Conservation (phyloP, 768 basidiomycete genomes). For the Hygrophorus pudorinus region DNA sequence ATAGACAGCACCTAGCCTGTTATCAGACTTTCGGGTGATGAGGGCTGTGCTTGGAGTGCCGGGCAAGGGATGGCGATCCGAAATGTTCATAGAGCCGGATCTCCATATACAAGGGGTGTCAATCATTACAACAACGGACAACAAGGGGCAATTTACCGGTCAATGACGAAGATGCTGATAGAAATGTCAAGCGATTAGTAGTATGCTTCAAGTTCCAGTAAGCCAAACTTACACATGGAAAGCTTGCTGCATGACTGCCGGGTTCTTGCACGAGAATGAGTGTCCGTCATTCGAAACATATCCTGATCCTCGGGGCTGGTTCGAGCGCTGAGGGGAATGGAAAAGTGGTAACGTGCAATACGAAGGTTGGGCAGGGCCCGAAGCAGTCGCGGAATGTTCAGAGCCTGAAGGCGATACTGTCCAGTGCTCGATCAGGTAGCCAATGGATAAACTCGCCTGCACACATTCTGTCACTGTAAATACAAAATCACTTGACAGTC, state of each 20-base stretch:
- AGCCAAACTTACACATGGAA: constrained; percentile 45
- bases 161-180: constrained; percentile 34
- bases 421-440: not conserved
- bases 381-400: constrained; percentile 34
- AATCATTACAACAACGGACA: not conserved
- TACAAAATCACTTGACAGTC: not conserved
- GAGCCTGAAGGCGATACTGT: constrained; percentile 24
- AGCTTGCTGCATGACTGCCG: constrained; percentile 38
- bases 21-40: constrained; percentile 28
- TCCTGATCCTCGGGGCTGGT: constrained; percentile 21
- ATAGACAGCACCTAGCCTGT: constrained; percentile 50
- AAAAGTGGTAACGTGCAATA: constrained; percentile 46
- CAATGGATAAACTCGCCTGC: constrained; percentile 21
- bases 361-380: constrained; percentile 35
- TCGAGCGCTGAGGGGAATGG: constrained; percentile 25
- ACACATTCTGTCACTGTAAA: constrained; percentile 39
- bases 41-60: constrained; percentile 30
- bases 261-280: constrained; percentile 43
- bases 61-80: constrained; percentile 33
- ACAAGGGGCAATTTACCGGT: constrained; percentile 22
- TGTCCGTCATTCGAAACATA: constrained; percentile 52
- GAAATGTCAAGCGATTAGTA: not conserved
- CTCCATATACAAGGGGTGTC: constrained; percentile 17
- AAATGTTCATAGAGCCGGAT: constrained; percentile 38
- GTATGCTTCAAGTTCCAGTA: not conserved